phyloP scores from a whole-genome alignment of 2,329 filamentous ascomycete genomes.

The Plectosphaerella sp. region DNA sequence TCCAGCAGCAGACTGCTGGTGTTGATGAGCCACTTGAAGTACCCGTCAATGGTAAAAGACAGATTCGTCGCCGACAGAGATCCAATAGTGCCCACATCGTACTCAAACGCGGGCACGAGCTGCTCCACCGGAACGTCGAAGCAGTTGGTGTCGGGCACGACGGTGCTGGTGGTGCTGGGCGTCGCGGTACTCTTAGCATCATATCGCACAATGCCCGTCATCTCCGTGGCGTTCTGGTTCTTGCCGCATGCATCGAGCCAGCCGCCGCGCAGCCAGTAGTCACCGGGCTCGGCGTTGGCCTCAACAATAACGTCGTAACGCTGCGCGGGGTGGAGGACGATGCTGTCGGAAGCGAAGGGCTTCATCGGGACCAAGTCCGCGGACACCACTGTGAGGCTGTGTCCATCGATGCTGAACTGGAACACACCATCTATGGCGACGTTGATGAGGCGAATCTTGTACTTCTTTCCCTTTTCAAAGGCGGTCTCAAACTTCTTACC shows the following conservation, averaged over 20 bases:
- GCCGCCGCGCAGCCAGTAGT: constrained; percentile 39
- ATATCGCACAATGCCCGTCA: constrained; percentile 32
- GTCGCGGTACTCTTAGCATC: constrained; percentile 21
- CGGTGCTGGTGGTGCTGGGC: constrained; percentile 23
- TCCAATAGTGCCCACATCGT: constrained; percentile 9
- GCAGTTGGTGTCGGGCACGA: constrained; percentile 11
- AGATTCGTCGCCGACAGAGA: background rate
- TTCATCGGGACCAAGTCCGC: constrained; percentile 49
- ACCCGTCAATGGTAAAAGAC: no score
- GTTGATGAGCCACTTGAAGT: constrained; percentile 43
- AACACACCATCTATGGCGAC: constrained; percentile 43
- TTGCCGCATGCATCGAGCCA: constrained; percentile 13
- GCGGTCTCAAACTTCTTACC: constrained; percentile 24
- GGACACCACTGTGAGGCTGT: constrained; percentile 47
- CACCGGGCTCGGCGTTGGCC: constrained; percentile 23
- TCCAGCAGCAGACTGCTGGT: constrained; percentile 38
- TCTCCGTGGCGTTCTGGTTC: constrained; percentile 23
- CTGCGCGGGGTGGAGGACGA: constrained; percentile 45
- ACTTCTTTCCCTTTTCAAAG: constrained; percentile 37
- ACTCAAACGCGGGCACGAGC: constrained; percentile 17
- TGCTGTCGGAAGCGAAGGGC: constrained; percentile 40
- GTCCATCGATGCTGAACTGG: constrained; percentile 45
- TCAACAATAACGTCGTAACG: constrained; percentile 36
- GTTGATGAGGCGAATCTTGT: constrained; percentile 47
- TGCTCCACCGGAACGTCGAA: constrained; percentile 13